Base-by-base conservation (phyloP, 1,284 basidiomycete species). In the Sanghuangporus weigelae region DNA sequence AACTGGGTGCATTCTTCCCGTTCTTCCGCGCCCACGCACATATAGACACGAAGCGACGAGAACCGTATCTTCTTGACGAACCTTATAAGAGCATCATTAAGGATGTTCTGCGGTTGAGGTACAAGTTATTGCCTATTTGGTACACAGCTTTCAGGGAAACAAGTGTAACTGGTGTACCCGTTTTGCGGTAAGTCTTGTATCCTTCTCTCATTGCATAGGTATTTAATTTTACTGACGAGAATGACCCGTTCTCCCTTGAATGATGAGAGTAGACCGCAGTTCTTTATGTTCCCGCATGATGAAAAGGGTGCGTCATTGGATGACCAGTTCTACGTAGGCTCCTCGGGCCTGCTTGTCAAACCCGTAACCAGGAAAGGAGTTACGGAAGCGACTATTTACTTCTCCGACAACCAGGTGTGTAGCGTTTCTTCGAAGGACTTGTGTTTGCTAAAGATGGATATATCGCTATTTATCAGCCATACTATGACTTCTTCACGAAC, bases 21-120 rank as follows among this genome's bases (percentile, higher is more conserved):
- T 99, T 99, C 85, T 96, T 99, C 89, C 87, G 96, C 60, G 96
- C 96, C 0, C 97, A 99, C 75, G 97, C 96, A 4, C 96, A 98
- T 75, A 90, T 98, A 70, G 97, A 99, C 75, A 97, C 96, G 50
- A 99, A 98, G 78, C 87, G 97, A 49, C 87, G 96, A 55, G 97
- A 99, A 75, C 96, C 96, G 0, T 99, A 90, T 80, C 82, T 99
- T 0, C 84, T 93, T 60, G 93, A 95, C 16, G 90, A 97, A 71
- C 95, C 95, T 0, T 89, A 92, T 77, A 90, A 91, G 76, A 81
- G 85, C 42, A 89, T 94, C 50, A 76, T 98, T 38, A 84, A 90
- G 39, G 87, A 93, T 67, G 82, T 90, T 55, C 79, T 99, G 62
- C 84, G 90, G 40, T 78, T 98, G 66, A 81, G 97, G 51, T 99